Evolutionary conservation across 1,139 yeast species (phyloP).

Genomic region (Cylindricascospora bacillispora): DNA sequence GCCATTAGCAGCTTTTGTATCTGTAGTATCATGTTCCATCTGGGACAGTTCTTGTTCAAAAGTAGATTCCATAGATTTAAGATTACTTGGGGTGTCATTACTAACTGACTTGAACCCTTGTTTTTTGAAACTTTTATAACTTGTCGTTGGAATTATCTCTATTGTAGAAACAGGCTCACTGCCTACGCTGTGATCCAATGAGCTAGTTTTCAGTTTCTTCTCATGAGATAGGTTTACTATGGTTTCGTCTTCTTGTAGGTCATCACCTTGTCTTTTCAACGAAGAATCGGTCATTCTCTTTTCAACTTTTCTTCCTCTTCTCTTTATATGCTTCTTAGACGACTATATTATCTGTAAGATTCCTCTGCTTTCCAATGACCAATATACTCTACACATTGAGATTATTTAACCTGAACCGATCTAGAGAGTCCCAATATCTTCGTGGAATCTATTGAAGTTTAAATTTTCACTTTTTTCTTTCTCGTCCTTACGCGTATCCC

Average conservation of each 20-base stretch:
- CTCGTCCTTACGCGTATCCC: too few species aligned
- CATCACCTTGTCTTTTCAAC: slow-evolving; percentile 20
- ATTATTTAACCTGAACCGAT: too few species aligned
- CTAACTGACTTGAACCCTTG: slow-evolving; percentile 22
- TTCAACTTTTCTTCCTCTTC: too few species aligned
- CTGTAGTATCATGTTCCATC: slow-evolving; percentile 34
- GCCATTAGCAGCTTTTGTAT: not conserved
- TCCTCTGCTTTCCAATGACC: too few species aligned
- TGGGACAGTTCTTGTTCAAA: slow-evolving; percentile 53
- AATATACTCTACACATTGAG: too few species aligned
- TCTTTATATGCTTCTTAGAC: too few species aligned
- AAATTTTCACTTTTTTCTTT: too few species aligned
- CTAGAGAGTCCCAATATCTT: not conserved
- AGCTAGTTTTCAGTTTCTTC: slow-evolving; percentile 19
- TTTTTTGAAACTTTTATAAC: slow-evolving; percentile 17
- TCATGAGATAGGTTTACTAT: slow-evolving; percentile 12
- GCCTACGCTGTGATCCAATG: slow-evolving; percentile 22
- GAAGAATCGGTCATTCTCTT: slow-evolving; percentile 4
- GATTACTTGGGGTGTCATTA: slow-evolving; percentile 9
- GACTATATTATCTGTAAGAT: too few species aligned
- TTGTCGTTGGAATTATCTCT: slow-evolving; percentile 24
- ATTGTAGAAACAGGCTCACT: slow-evolving; percentile 26
- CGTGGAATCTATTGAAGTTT: too few species aligned
- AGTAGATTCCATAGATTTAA: slow-evolving; percentile 31
- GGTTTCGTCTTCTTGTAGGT: slow-evolving; percentile 6